phyloP scores from a whole-genome alignment of 2,329 filamentous ascomycete species.

The Diaporthe longicolla region DNA sequence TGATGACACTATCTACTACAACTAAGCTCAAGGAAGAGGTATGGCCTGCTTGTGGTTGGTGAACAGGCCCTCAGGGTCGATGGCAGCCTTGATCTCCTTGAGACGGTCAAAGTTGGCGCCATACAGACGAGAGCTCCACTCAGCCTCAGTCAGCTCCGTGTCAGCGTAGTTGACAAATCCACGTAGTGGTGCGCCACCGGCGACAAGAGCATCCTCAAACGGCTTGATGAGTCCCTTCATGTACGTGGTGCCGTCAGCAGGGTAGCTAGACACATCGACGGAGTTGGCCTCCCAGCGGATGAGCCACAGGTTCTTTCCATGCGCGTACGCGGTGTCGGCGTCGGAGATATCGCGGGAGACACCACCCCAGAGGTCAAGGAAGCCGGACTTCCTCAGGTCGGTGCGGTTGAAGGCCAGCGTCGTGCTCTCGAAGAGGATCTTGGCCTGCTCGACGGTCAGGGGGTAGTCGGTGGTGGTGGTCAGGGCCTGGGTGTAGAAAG shows the following conservation, averaged over 20 bases:
- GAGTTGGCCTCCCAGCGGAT: slow-evolving; percentile 26
- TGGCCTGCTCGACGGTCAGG: slow-evolving; percentile 16
- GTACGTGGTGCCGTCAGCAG: not conserved
- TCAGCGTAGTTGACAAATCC: slow-evolving; percentile 20
- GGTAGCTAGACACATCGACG: slow-evolving; percentile 9
- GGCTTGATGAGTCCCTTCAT: slow-evolving; percentile 16
- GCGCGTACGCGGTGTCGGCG: slow-evolving; percentile 18
- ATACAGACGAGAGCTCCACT: slow-evolving; percentile 18
- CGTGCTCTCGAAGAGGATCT: slow-evolving; percentile 10
- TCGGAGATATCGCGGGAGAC: slow-evolving; percentile 18
- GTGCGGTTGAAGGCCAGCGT: slow-evolving; percentile 22
- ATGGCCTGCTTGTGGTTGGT: slow-evolving; percentile 16
- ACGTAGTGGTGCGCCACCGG: not conserved
- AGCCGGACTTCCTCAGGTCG: slow-evolving; percentile 12
- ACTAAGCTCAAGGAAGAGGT: not conserved
- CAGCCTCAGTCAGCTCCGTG: slow-evolving; percentile 15
- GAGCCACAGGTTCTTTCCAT: slow-evolving; percentile 16
- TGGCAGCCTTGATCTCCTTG: slow-evolving; percentile 16
- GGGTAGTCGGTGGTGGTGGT: slow-evolving; percentile 22
- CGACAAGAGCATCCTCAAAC: slow-evolving; percentile 3
- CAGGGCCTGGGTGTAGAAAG: slow-evolving; percentile 26
- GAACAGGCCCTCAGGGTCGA: slow-evolving; percentile 9
- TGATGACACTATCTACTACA: not conserved
- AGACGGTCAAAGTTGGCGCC: slow-evolving; percentile 15
- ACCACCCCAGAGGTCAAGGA: slow-evolving; percentile 22